Evolutionary conservation across 176 grass and related monocot genomes (phyloP).

Genomic region (Triticum aestivum): IWGSC_CS_RefSeq_v2.1 NC_057797.1:653150230-653150729

Average conservation of each 20-base stretch:
- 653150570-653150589: slow-evolving; percentile 70
- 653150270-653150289: neutral
- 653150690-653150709: slow-evolving; percentile 74
- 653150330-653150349: neutral
- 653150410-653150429: neutral
- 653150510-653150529: slow-evolving; percentile 22
- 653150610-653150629: slow-evolving; percentile 62
- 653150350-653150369: neutral
- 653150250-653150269: neutral
- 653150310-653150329: neutral
- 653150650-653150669: slow-evolving; percentile 69
- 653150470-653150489: neutral
- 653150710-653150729: slow-evolving; percentile 61
- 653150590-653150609: slow-evolving; percentile 81
- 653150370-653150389: neutral
- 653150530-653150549: slow-evolving; percentile 85
- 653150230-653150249: neutral
- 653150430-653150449: slow-evolving; percentile 1
- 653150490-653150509: neutral
- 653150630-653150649: slow-evolving; percentile 56
- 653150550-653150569: slow-evolving; percentile 80
- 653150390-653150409: neutral
- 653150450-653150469: neutral
- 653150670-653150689: slow-evolving; percentile 74
- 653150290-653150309: neutral